A percentile compares a stretch with the other conserved stretches of the same genome.
phyloP scores from a whole-genome alignment of 345 rosid species.

The Fremontodendron californicum region DNA sequence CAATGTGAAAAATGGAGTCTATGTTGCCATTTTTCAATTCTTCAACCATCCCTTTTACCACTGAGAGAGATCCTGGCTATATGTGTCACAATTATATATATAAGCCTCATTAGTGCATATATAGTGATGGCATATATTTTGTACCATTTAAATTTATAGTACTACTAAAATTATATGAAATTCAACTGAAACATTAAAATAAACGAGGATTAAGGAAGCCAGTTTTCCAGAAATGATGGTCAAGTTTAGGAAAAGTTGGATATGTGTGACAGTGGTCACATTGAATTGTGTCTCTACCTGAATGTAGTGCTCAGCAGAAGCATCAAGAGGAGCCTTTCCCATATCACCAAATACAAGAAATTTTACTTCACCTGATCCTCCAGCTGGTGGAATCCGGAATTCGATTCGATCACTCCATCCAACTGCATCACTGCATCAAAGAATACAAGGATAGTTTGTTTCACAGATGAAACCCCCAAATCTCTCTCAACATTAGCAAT shows the following conservation, averaged over 20 bases:
- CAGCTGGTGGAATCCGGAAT: constrained; percentile 53
- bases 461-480: background rate
- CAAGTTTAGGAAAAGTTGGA: background rate
- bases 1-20: constrained; percentile 69
- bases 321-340: constrained; percentile 73
- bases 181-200: background rate
- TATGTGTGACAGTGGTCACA: background rate
- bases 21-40: constrained; percentile 40
- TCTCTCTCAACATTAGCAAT: background rate
- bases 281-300: constrained; percentile 34
- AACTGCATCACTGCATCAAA: constrained; percentile 36
- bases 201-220: background rate
- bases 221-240: background rate
- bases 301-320: constrained; percentile 57
- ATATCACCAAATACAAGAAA: constrained; percentile 66
- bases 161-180: background rate
- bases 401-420: constrained; percentile 57
- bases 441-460: background rate
- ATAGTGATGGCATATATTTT: background rate
- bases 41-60: constrained; percentile 39
- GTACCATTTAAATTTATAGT: background rate
- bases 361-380: constrained; percentile 48
- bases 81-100: background rate
- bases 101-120: background rate
- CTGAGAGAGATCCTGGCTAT: constrained; percentile 65